Evolutionary conservation across 2,329 filamentous ascomycete genomes (phyloP), one percentile per base, ranked within the genome.

Genomic region (Tolypocladium cylindrosporum): DNA sequence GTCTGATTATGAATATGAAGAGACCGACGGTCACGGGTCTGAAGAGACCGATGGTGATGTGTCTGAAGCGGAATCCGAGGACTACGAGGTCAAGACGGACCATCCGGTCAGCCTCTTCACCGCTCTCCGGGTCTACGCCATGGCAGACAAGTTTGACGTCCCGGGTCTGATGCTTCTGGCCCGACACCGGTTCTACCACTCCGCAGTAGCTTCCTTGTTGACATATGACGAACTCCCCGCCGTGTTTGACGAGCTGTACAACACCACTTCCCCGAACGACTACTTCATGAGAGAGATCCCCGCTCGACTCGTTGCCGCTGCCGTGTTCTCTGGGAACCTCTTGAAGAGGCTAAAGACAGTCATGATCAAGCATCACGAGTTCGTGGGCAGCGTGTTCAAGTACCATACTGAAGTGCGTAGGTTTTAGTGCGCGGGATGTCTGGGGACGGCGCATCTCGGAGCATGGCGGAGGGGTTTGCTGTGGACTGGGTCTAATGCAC

Each of bases 101-200:
- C 2, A 40, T 34, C 31, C 31, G 31, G 2, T 36, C 42, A 50
- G 34, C 31, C 58, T 68, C 14, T 61, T 63, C 21, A 51, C 62
- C 2, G 66, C 62, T 11, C 58, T 69, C 6, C 59, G 61, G 0
- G 59, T 72, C 19, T 75, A 72, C 64, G 59, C 67, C 51, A 68
- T 73, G 57, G 73, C 72, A 4, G 68, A 72, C 60, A 72, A 71
- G 59, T 74, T 68, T 60, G 63, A 70, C n/a, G 68, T 73, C 2
- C 62, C 66, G 1, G 60, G 68, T 0, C 69, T 75, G 1, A 64
- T 63, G 58, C 61, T 69, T 0, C 42, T 72, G 1, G 64, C 71
- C 1, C 61, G 64, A 8, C 58, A 70, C 16, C 64, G 70, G 0
- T 74, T 72, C 56, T 68, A 66, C 55, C 62, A 61, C 10, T 37